These are phyloP conservation scores for Eucalyptus curtisii DNA, from an alignment of 345 rosid genomes.

Conservation along the genomic window DNA sequence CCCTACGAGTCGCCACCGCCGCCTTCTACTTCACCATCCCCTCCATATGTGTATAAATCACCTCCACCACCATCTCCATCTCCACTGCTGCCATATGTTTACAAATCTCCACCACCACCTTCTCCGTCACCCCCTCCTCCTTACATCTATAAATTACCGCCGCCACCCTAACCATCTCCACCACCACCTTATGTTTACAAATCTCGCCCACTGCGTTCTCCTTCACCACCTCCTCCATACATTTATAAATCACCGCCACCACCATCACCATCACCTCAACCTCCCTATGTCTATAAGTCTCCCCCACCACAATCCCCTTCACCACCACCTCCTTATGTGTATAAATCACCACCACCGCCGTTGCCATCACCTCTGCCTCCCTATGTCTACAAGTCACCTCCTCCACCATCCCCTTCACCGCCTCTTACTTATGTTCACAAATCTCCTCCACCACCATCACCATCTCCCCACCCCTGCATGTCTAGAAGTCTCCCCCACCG, in stretches of 20 bases:
- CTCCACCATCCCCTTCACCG: not conserved
- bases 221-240: not conserved
- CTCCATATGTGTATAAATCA: not conserved
- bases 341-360: rapidly evolving
- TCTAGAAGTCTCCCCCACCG: not conserved
- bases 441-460: not conserved
- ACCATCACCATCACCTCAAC: not conserved
- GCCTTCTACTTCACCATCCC: not conserved
- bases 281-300: not conserved
- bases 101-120: not conserved
- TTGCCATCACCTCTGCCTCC: not conserved
- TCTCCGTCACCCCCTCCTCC: not conserved
- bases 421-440: not conserved
- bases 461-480: not conserved
- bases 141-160: not conserved
- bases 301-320: not conserved
- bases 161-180: not conserved
- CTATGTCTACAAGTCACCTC: not conserved
- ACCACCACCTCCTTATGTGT: not conserved
- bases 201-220: rapidly evolving
- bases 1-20: not conserved
- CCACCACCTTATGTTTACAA: not conserved
- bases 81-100: rapidly evolving
- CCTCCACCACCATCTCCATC: not conserved
- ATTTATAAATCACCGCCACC: not conserved